phyloP scores from a whole-genome alignment of 2,329 filamentous ascomycete species.

The Zasmidium cellare region DNA sequence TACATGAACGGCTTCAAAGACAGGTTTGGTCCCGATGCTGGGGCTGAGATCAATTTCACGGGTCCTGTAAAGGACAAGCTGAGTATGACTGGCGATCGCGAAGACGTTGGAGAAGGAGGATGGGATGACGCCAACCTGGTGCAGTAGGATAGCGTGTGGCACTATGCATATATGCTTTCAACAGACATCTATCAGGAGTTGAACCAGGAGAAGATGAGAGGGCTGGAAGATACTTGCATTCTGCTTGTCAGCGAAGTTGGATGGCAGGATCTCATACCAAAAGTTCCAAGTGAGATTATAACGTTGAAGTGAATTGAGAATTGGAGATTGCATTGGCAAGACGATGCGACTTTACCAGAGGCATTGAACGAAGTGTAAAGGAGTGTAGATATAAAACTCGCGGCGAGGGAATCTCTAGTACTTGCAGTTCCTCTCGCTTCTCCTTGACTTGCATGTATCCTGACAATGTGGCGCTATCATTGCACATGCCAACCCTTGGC shows the following conservation, averaged over 20 bases:
- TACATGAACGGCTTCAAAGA: conserved; percentile 23
- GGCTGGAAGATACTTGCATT: conserved; percentile 23
- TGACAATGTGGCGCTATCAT: no score
- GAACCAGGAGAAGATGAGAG: conserved; percentile 19
- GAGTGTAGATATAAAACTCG: no score
- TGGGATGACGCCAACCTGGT: conserved; percentile 20
- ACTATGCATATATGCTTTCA: conserved; percentile 22
- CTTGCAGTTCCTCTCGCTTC: no score
- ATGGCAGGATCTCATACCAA: not conserved
- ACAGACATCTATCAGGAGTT: conserved; percentile 16
- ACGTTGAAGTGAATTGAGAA: not conserved
- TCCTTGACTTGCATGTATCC: no score
- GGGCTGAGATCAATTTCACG: conserved; percentile 21
- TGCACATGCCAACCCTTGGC: not conserved
- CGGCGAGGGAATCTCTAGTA: no score
- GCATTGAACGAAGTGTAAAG: no score
- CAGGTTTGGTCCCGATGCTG: conserved; percentile 16
- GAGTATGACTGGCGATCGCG: not conserved
- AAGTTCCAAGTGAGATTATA: not conserved
- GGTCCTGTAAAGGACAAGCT: conserved; percentile 8
- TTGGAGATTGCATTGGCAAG: no score
- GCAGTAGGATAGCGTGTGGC: conserved; percentile 22
- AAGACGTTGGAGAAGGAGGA: not conserved
- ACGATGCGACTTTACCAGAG: no score
- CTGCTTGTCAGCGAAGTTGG: conserved; percentile 18